Conservation (phyloP, 495 filamentous ascomycete species). For the Viridothelium virens region DNA sequence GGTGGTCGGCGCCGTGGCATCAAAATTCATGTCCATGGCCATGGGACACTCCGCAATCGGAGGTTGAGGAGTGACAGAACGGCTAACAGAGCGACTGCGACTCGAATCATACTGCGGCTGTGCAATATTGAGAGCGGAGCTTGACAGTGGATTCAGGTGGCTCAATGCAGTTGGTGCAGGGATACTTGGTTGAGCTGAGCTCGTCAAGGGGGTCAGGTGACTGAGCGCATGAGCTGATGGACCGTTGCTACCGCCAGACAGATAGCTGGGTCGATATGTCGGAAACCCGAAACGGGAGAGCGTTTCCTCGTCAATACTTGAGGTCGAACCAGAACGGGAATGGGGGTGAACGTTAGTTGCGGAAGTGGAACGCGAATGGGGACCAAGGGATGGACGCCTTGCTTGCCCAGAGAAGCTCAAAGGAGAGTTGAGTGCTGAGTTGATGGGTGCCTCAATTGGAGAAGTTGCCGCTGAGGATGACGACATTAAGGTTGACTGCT, state of each 20-base stretch:
- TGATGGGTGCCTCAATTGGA: slow-evolving; percentile 1
- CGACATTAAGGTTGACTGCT: slow-evolving; percentile 48
- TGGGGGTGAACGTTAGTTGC: slow-evolving; percentile 45
- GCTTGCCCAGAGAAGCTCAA: slow-evolving; percentile 63
- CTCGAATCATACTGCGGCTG: slow-evolving; percentile 24
- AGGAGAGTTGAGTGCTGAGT: slow-evolving; percentile 38
- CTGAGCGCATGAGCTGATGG: slow-evolving; percentile 12
- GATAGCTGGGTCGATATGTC: slow-evolving; percentile 58
- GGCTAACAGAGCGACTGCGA: slow-evolving; percentile 34
- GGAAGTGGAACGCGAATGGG: slow-evolving; percentile 47
- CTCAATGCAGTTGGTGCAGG: slow-evolving; percentile 27
- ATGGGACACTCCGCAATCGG: slow-evolving; percentile 28
- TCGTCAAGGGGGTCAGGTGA: slow-evolving; percentile 53
- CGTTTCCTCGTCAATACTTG: slow-evolving; percentile 57
- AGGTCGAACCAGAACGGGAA: slow-evolving; percentile 46
- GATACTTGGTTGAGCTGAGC: slow-evolving; percentile 25
- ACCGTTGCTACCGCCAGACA: neutral
- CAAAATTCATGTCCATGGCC: slow-evolving; percentile 35
- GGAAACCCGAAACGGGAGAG: slow-evolving; percentile 68
- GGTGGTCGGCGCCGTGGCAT: slow-evolving; percentile 43
- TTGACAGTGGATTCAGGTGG: slow-evolving; percentile 24
- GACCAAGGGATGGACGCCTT: slow-evolving; percentile 39
- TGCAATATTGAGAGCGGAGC: slow-evolving; percentile 22
- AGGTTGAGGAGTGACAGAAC: slow-evolving; percentile 31
- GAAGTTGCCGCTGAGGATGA: slow-evolving; percentile 39